Conservation (phyloP, 306 rosid genomes). For the Nissolia schottii region DNA sequence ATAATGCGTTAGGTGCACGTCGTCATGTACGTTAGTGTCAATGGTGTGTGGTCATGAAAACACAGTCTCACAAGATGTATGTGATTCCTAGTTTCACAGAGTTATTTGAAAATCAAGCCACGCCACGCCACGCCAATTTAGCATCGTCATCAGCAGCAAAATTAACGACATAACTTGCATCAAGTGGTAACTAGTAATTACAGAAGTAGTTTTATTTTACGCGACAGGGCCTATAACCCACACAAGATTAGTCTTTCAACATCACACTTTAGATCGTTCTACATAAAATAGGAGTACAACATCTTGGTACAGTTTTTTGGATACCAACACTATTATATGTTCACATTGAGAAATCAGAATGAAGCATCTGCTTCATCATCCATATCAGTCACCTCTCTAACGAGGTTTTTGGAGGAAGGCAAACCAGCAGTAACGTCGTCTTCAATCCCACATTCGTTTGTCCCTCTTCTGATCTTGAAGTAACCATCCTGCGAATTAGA, state of each 20-base stretch:
- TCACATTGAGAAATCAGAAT: conserved; percentile 38
- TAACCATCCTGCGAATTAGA: conserved; percentile 75
- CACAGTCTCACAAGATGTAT: no score
- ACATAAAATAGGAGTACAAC: neutral
- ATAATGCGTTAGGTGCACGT: no score
- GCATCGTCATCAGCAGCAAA: neutral
- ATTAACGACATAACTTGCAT: neutral
- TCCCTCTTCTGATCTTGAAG: conserved; percentile 88
- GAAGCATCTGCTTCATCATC: conserved; percentile 39
- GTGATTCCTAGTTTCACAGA: neutral
- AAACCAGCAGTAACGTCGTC: conserved; percentile 74
- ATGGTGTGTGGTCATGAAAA: no score
- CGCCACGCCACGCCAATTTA: neutral
- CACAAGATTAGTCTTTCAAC: neutral
- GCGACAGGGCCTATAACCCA: neutral
- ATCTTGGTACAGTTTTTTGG: no score
- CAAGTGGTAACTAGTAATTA: neutral
- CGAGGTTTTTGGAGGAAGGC: conserved; percentile 67
- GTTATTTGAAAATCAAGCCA: neutral
- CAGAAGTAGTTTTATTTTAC: neutral
- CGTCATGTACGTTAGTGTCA: no score
- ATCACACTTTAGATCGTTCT: conserved; percentile 1
- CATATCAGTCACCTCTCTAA: conserved; percentile 37
- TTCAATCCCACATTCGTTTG: conserved; percentile 92
- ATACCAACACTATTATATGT: neutral